These are phyloP conservation scores for Emergomyces orientalis DNA, from an alignment of 2,329 filamentous ascomycete genomes.

Conservation along the genomic window DNA sequence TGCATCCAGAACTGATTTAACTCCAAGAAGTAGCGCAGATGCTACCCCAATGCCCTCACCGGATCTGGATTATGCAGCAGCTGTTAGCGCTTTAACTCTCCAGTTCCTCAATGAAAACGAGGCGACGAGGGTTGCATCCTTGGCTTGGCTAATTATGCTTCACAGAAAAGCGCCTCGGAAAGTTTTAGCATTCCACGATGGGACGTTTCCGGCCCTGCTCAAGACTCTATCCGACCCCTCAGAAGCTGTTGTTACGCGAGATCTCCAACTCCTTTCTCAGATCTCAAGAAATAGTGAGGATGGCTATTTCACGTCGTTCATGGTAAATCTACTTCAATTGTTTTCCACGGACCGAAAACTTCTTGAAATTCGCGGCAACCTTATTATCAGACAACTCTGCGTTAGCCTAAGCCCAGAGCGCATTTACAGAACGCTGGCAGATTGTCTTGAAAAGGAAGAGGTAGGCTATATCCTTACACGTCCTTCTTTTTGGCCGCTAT, in stretches of 20 bases:
- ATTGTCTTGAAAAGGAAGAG: conserved; percentile 95
- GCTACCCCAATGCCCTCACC: conserved; percentile 39
- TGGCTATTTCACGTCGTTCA: conserved; percentile 94
- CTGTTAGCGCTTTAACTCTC: conserved; percentile 83
- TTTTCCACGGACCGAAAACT: conserved; percentile 91
- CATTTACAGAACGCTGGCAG: conserved; percentile 90
- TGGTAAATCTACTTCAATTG: conserved; percentile 89
- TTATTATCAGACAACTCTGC: conserved; percentile 93
- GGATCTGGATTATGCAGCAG: conserved; percentile 91
- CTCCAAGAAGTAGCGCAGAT: conserved; percentile 39
- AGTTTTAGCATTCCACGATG: conserved; percentile 90
- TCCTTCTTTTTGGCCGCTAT: neutral
- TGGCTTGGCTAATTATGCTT: conserved; percentile 96
- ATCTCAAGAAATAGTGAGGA: conserved; percentile 96
- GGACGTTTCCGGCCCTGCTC: conserved; percentile 87
- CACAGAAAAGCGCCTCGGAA: conserved; percentile 91
- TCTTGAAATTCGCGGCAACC: conserved; percentile 82
- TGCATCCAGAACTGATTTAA: conserved; percentile 28
- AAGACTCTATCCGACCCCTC: conserved; percentile 95
- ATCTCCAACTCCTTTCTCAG: conserved; percentile 85
- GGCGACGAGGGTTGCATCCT: conserved; percentile 81
- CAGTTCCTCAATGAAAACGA: conserved; percentile 96
- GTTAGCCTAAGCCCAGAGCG: conserved; percentile 86
- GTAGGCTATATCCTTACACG: conserved; percentile 20
- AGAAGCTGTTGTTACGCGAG: conserved; percentile 90